Evolutionary conservation across 148 eudicot genomes (phyloP).

Genomic region (Fallopia convolvulus): DNA sequence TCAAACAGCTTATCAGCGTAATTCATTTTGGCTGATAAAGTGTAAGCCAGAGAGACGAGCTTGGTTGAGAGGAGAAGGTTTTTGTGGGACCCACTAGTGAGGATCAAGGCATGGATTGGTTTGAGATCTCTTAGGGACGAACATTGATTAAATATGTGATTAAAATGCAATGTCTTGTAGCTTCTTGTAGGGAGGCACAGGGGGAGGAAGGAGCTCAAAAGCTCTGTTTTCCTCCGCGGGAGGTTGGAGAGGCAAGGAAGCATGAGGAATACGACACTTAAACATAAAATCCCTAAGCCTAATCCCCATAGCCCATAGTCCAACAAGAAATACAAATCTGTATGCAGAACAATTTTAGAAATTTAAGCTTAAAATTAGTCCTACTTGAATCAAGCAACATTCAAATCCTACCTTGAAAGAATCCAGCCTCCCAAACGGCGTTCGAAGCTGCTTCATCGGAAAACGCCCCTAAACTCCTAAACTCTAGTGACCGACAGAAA

Average conservation of each 20-base stretch:
- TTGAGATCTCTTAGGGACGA: not conserved
- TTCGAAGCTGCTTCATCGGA: no score
- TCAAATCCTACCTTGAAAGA: no score
- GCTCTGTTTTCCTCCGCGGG: not conserved
- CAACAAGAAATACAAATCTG: no score
- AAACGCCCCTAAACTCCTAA: no score
- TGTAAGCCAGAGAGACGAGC: not conserved
- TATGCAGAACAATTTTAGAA: no score
- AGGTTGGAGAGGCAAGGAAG: not conserved
- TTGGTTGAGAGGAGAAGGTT: constrained; percentile 10
- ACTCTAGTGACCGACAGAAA: no score
- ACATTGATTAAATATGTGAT: not conserved
- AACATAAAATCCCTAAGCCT: not conserved
- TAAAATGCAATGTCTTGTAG: not conserved
- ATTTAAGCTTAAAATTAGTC: no score
- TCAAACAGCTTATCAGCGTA: constrained; percentile 64
- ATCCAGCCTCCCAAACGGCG: no score
- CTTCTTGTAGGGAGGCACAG: not conserved
- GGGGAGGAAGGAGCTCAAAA: not conserved
- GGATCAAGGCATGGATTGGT: constrained; percentile 1
- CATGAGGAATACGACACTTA: not conserved
- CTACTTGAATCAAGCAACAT: no score
- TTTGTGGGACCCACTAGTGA: not conserved
- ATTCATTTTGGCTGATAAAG: constrained; percentile 30
- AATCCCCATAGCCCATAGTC: no score